phyloP scores from a whole-genome alignment of 768 basidiomycete genomes.

The Tubosaeta sp. region DNA sequence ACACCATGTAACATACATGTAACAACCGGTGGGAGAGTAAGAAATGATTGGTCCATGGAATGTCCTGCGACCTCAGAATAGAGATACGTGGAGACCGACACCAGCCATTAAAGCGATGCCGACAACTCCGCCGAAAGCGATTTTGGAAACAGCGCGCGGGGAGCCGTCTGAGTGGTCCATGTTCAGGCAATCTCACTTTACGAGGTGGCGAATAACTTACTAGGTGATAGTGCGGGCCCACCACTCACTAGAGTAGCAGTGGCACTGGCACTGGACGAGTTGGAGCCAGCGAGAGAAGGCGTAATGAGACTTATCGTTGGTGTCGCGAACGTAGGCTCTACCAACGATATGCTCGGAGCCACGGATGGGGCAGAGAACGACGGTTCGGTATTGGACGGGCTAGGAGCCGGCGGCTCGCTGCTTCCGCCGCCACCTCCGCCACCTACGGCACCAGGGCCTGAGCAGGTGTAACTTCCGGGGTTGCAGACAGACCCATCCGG shows the following conservation, averaged over 20 bases:
- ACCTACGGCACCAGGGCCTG: too few species aligned
- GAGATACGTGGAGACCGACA: background rate
- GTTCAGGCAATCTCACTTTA: background rate
- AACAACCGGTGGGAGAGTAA: background rate
- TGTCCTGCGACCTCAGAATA: background rate
- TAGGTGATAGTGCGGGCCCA: background rate
- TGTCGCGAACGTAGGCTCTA: background rate
- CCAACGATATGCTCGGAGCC: background rate
- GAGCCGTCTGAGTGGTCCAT: background rate
- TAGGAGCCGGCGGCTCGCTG: background rate
- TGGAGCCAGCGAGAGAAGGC: background rate
- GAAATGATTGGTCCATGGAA: background rate
- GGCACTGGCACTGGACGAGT: background rate
- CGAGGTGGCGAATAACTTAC: background rate
- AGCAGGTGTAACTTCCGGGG: constrained; percentile 4
- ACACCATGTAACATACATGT: background rate
- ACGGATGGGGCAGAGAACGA: background rate
- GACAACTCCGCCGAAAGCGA: background rate
- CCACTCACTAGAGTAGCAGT: background rate
- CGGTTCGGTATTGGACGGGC: background rate
- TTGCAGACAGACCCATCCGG: constrained; percentile 9
- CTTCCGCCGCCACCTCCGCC: background rate
- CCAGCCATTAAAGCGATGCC: constrained; percentile 8
- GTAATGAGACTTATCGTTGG: background rate
- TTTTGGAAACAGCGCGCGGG: constrained; percentile 4